Percentiles rank a stretch among this genome's conserved stretches.
Conservation (phyloP, 148 eudicot species). For the Salicornia ramosissima region DNA sequence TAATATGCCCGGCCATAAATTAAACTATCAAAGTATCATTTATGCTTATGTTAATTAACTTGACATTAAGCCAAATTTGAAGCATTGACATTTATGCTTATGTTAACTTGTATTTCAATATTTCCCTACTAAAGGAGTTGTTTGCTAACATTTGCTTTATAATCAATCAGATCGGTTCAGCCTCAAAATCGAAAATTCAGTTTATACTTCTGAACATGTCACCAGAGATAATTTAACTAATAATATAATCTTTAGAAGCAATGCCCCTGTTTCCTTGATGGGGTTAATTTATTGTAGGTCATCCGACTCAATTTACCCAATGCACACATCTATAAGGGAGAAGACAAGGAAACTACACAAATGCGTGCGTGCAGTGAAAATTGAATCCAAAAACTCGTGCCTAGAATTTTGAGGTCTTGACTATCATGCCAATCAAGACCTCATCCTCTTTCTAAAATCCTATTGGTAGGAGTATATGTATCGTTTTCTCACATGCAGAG, state of each 20-base stretch:
- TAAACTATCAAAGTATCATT: slow-evolving; percentile 20
- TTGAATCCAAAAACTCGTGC: no score
- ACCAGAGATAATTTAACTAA: background rate
- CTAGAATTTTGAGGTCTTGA: no score
- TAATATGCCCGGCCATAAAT: no score
- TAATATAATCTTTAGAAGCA: background rate
- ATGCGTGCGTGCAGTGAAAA: no score
- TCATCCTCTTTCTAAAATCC: no score
- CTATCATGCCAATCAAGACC: no score
- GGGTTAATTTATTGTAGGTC: no score
- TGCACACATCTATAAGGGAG: no score
- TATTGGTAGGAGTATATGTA: no score
- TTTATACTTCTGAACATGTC: slow-evolving; percentile 15
- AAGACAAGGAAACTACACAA: no score
- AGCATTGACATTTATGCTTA: slow-evolving; percentile 17
- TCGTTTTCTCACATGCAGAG: background rate
- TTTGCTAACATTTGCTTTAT: background rate
- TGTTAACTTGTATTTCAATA: slow-evolving; percentile 12
- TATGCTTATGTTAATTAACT: slow-evolving; percentile 27
- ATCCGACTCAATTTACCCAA: no score
- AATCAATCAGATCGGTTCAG: background rate
- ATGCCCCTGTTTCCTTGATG: no score
- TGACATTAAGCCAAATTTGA: slow-evolving; percentile 20
- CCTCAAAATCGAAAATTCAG: background rate
- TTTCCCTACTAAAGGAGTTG: slow-evolving; percentile 7